Conservation (phyloP, 176 grass and related monocot species). For the Alopecurus myosuroides region DNA sequence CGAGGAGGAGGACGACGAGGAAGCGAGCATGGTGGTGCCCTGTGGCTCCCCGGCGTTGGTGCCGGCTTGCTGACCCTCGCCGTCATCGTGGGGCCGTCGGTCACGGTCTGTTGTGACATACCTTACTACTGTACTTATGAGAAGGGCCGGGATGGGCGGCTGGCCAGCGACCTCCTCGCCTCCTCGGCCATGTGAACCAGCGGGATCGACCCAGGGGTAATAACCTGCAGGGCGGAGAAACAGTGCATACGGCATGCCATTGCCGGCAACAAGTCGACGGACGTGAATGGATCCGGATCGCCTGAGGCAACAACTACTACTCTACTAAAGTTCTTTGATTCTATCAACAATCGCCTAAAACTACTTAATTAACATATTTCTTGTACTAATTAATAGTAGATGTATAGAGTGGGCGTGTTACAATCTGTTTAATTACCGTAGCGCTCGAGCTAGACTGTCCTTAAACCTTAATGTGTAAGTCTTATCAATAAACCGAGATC, state of each 20-base stretch:
- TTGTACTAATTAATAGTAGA: background rate
- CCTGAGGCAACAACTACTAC: background rate
- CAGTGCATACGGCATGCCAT: background rate
- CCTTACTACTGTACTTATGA: background rate
- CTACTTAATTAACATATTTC: background rate
- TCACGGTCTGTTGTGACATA: background rate
- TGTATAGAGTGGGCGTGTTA: background rate
- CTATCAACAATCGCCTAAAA: background rate
- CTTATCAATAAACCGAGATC: background rate
- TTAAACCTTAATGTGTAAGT: background rate
- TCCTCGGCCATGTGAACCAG: background rate
- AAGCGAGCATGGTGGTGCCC: background rate
- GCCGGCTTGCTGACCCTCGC: slow-evolving; percentile 46
- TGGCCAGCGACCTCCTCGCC: background rate
- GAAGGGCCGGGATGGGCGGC: background rate
- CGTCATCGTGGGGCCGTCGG: background rate
- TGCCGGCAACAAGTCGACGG: background rate
- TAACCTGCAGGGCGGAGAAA: background rate
- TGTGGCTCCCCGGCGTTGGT: slow-evolving; percentile 24
- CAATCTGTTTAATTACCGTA: background rate
- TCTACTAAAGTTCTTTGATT: background rate
- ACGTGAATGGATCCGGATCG: background rate
- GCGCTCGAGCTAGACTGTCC: background rate
- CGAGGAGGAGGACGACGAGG: slow-evolving; percentile 42
- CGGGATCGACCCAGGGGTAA: background rate